phyloP scores from a whole-genome alignment of 1,284 basidiomycete genomes.

The Rhodotorula sp. region DNA sequence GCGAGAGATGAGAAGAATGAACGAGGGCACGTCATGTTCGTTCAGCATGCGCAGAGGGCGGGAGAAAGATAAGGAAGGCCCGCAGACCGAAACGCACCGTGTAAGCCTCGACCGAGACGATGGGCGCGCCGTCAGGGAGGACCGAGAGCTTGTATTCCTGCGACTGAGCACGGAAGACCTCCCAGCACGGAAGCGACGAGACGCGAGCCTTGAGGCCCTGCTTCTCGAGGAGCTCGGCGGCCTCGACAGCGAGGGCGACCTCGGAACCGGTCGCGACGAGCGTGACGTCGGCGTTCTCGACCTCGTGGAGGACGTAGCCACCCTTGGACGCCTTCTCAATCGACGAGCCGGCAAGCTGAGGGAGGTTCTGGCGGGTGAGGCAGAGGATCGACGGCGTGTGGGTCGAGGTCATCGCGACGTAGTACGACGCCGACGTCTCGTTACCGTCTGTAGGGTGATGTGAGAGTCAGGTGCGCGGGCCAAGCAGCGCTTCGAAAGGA shows the following conservation, averaged over 20 bases:
- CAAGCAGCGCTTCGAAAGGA: no score
- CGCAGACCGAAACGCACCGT: constrained; percentile 11
- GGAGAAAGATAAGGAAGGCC: not conserved
- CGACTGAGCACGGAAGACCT: constrained; percentile 81
- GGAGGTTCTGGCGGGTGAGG: constrained; percentile 88
- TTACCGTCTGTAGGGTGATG: constrained; percentile 71
- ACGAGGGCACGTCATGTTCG: not conserved
- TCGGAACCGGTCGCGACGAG: constrained; percentile 87
- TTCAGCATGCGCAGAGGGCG: no score
- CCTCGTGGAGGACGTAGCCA: constrained; percentile 85
- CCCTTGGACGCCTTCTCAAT: constrained; percentile 81
- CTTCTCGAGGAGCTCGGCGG: constrained; percentile 69
- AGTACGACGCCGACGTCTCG: constrained; percentile 87
- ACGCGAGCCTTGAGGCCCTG: constrained; percentile 68
- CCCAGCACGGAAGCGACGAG: constrained; percentile 85
- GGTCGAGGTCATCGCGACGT: constrained; percentile 68
- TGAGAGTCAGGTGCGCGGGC: no score
- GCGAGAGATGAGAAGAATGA: no score
- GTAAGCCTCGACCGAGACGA: constrained; percentile 84
- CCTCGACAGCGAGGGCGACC: constrained; percentile 79
- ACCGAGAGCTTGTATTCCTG: constrained; percentile 78
- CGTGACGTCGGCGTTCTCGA: constrained; percentile 69
- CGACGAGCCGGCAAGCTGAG: constrained; percentile 82
- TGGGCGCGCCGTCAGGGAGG: constrained; percentile 80
- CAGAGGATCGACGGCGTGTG: constrained; percentile 77